phyloP scores from a whole-genome alignment of 345 rosid genomes.

The Lagerstroemia speciosa region DNA sequence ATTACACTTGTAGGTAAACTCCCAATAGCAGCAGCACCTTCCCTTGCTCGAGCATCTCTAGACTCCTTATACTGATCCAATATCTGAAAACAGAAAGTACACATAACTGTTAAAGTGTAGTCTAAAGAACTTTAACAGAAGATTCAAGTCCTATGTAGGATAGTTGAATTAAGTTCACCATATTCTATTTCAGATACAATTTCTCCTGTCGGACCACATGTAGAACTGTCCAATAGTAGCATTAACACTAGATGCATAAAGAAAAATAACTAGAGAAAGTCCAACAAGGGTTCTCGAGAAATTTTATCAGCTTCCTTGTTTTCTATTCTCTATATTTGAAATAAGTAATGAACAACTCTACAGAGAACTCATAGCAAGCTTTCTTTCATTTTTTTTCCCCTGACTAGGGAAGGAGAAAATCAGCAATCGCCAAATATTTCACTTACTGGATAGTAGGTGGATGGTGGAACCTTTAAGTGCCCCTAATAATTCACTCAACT shows the following conservation, averaged over 20 bases:
- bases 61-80: constrained; percentile 85
- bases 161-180: background rate
- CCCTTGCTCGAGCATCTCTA: constrained; percentile 52
- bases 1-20: constrained; percentile 73
- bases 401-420: background rate
- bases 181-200: background rate
- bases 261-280: too few species aligned
- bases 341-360: background rate
- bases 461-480: background rate
- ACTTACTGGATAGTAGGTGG: background rate
- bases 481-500: background rate
- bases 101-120: background rate
- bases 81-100: constrained; percentile 37
- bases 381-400: too few species aligned
- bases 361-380: background rate
- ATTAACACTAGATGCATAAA: too few species aligned
- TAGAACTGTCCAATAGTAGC: background rate
- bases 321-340: background rate
- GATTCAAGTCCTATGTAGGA: background rate
- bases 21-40: constrained; percentile 60
- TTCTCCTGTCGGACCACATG: background rate
- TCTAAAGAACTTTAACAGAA: background rate
- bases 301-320: background rate
- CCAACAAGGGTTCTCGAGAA: background rate
- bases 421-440: background rate